Evolutionary conservation across 1,139 yeast genomes (phyloP).

Genomic region (Protomyces macrosporus): DNA sequence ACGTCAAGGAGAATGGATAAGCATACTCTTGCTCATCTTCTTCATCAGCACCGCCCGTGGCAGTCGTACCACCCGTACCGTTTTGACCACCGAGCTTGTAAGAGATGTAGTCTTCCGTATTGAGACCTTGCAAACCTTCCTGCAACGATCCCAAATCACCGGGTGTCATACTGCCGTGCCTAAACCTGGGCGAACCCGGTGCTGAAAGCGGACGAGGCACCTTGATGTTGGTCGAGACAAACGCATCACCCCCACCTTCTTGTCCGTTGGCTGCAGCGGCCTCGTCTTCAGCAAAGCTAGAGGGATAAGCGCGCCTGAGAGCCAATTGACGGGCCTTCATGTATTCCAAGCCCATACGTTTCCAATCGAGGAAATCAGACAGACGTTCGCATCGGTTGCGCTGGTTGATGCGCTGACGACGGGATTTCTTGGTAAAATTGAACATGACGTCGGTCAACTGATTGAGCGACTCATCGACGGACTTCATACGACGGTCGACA

Average conservation of each 20-base stretch:
- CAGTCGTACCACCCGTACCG: slow-evolving; percentile 41
- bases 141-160: slow-evolving; percentile 96
- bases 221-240: slow-evolving; percentile 57
- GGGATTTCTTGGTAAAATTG: slow-evolving; percentile 78
- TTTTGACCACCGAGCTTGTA: slow-evolving; percentile 65
- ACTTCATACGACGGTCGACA: slow-evolving; percentile 89
- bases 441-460: slow-evolving; percentile 87
- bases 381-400: slow-evolving; percentile 94
- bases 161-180: slow-evolving; percentile 80
- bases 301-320: slow-evolving; percentile 89
- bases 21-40: slow-evolving; percentile 20
- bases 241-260: slow-evolving; percentile 40
- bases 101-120: slow-evolving; percentile 73
- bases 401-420: slow-evolving; percentile 96
- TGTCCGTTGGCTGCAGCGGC: slow-evolving; percentile 34
- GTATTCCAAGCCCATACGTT: slow-evolving; percentile 94
- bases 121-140: slow-evolving; percentile 69
- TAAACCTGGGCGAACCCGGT: slow-evolving; percentile 87
- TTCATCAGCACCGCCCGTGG: slow-evolving; percentile 2
- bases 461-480: slow-evolving; percentile 88
- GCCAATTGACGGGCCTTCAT: slow-evolving; percentile 91
- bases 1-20: slow-evolving; percentile 20
- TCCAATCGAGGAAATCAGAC: slow-evolving; percentile 92
- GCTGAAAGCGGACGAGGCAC: slow-evolving; percentile 88
- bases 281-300: slow-evolving; percentile 50